These are phyloP conservation scores for Colletotrichum sp. DNA, from an alignment of 2,329 filamentous ascomycete species.

Conservation along the genomic window DNA sequence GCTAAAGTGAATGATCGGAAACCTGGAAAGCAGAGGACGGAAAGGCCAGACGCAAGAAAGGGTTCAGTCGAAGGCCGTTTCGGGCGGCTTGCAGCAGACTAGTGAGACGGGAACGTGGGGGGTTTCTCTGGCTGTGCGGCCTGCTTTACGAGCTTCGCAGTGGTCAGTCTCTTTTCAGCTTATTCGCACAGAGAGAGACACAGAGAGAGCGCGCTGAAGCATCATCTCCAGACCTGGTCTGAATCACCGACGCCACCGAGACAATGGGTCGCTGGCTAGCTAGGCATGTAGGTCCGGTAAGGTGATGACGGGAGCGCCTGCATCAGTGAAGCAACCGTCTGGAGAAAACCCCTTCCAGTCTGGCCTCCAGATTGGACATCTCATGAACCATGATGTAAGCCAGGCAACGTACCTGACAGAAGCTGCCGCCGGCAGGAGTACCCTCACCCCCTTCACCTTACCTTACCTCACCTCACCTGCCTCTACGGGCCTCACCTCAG, in stretches of 20 bases:
- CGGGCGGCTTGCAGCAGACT: conserved; percentile 13
- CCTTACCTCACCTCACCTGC: background rate
- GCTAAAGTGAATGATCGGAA: background rate
- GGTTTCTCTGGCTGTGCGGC: background rate
- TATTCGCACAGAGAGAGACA: background rate
- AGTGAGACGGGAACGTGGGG: conserved; percentile 13
- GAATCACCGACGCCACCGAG: background rate
- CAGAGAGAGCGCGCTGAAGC: background rate
- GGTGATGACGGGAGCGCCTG: background rate
- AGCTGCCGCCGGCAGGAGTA: background rate
- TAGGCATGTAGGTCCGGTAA: background rate
- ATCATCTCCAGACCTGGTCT: background rate
- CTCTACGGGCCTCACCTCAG: background rate
- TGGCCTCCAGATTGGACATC: background rate
- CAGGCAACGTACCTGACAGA: background rate
- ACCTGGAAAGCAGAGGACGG: background rate
- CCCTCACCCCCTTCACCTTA: background rate
- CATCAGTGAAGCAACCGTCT: background rate
- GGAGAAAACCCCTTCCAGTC: background rate
- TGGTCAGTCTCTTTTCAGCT: background rate
- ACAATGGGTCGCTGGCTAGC: background rate
- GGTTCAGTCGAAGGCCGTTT: conserved; percentile 5
- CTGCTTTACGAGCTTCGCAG: background rate
- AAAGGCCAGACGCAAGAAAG: background rate
- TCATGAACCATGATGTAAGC: background rate